Conservation (phyloP, 345 rosid species). For the Euclidium syriacum region DNA sequence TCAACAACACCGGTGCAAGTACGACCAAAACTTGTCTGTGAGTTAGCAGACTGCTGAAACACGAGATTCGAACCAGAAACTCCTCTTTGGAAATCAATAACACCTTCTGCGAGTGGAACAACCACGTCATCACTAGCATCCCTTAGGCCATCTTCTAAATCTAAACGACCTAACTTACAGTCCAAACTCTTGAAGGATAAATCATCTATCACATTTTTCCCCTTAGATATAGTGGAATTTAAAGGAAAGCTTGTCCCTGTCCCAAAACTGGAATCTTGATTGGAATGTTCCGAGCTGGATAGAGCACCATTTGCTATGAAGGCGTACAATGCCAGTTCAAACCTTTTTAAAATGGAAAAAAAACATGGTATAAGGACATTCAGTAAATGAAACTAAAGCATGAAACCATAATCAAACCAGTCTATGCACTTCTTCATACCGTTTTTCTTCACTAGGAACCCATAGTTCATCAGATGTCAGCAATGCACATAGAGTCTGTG, state of each 20-base stretch:
- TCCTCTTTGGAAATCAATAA: conserved; percentile 46
- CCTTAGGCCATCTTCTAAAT: conserved; percentile 40
- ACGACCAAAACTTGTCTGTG: conserved; percentile 41
- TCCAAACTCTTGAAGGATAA: conserved; percentile 47
- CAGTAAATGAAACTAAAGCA: neutral
- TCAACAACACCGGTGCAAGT: conserved; percentile 31
- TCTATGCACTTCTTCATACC: conserved; percentile 47
- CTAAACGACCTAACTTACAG: conserved; percentile 49
- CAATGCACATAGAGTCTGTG: conserved; percentile 86
- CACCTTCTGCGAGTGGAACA: conserved; percentile 53
- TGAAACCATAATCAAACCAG: conserved; percentile 9
- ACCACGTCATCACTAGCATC: conserved; percentile 37
- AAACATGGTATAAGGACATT: conserved; percentile 12
- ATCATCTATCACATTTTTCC: conserved; percentile 41
- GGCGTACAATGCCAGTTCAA: conserved; percentile 76
- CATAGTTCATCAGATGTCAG: conserved; percentile 92
- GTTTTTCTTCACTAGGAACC: conserved; percentile 89
- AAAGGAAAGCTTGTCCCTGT: conserved; percentile 37
- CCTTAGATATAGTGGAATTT: conserved; percentile 51
- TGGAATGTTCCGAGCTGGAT: conserved; percentile 49
- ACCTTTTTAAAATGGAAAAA: conserved; percentile 44
- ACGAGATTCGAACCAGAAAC: conserved; percentile 43
- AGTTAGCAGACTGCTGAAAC: conserved; percentile 38
- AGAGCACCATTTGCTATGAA: conserved; percentile 68
- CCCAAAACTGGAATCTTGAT: conserved; percentile 51